Base-by-base conservation (phyloP, 371 early-diverging fungal species). In the Furculomyces boomerangus region DNA sequence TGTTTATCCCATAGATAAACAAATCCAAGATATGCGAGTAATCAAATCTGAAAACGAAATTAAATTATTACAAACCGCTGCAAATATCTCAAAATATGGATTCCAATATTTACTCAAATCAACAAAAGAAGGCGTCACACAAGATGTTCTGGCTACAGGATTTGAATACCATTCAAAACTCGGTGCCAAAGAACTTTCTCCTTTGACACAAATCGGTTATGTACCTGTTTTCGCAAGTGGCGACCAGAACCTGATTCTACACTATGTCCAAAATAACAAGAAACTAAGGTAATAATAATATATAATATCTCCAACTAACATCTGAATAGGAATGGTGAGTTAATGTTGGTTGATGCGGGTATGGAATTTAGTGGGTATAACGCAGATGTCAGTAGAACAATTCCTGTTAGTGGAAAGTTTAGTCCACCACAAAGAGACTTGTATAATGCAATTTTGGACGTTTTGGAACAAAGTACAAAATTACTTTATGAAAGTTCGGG, bases 171-270 rank as follows among this genome's bases (percentile, higher is more conserved):
- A 84, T 0, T 76, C 72, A 8, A 54, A 47, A 32, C 8, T 47
- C 5, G 26, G 27, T 20, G 41, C 32, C 16, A 35, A 44, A 1
- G 61, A 66, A 37, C 58, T 54, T 16, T 60, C 67, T 2, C 48
- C 61, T 7, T 56, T 68, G 20, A 50, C 55, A 37, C 78, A 79
- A n/a, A 68, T 88, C 30, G 89, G 91, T 3, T 97, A 94, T 68
- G 91, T 97, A 5, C 98, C 98, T 1, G 98, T 97, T 0, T 88
- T 94, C 26, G 95, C 93, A 1, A 78, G 84, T 16, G 94, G 94
- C n/a, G 73, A 74, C 27, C 90, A 92, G 60, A 91, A 92, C 5
- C 66, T 90, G 55, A 80, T 84, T 3, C 73, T 97, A 75, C 98
- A 97, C 63, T 97, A 94, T 68, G 91, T 91, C 26, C 73, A 77